Conservation (phyloP, 169 alveolate species). For the Eimeria acervulina region DNA sequence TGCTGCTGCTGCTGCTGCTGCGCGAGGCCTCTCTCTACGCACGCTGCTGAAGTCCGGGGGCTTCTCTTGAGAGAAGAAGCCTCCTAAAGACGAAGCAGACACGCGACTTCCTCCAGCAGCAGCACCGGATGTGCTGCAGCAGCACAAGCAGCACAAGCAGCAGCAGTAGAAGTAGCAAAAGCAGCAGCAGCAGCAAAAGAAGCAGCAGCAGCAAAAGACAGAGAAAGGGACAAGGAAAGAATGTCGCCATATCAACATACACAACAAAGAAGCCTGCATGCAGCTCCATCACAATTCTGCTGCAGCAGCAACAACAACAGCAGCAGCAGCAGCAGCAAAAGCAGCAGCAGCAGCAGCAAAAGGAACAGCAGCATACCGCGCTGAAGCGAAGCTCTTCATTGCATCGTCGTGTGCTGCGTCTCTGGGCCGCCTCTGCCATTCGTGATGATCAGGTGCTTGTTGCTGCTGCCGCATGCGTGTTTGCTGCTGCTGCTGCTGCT, state of each 20-base stretch:
- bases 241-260: background rate
- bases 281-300: constrained; percentile 1
- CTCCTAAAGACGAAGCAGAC: constrained; percentile 17
- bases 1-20: constrained; percentile 32
- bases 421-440: constrained; percentile 23
- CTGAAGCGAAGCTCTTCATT: background rate
- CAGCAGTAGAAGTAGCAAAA: too few relatives aligned
- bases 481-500: constrained; percentile 38
- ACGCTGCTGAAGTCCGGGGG: constrained; percentile 58
- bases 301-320: background rate
- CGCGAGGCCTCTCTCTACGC: background rate
- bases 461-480: background rate
- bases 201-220: background rate
- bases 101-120: background rate
- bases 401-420: background rate
- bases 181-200: constrained; percentile 7
- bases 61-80: constrained; percentile 68
- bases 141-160: too few relatives aligned
- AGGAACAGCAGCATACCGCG: background rate
- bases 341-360: constrained; percentile 3
- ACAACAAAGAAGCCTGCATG: too few relatives aligned
- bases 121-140: background rate
- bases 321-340: background rate
- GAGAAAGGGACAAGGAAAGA: background rate
- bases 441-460: constrained; percentile 5